phyloP scores from a whole-genome alignment of 2,329 filamentous ascomycete species.

The Fusarium falciforme region DNA sequence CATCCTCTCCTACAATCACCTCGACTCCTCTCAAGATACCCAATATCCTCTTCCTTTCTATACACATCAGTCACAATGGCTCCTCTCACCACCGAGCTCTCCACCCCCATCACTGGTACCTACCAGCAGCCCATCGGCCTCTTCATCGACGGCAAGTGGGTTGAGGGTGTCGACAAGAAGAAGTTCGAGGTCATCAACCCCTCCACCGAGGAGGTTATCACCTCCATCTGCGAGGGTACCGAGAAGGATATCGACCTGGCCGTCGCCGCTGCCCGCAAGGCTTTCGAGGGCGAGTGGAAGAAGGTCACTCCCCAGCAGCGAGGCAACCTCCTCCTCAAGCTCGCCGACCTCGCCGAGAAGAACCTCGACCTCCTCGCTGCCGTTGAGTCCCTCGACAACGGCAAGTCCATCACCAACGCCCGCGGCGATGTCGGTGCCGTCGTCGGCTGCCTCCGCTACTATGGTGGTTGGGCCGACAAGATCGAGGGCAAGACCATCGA shows the following conservation, averaged over 20 bases:
- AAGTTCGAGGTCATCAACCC: constrained; percentile 95
- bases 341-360: constrained; percentile 84
- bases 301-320: constrained; percentile 77
- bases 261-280: constrained; percentile 85
- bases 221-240: constrained; percentile 83
- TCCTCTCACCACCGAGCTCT: constrained; percentile 67
- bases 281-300: constrained; percentile 81
- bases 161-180: constrained; percentile 82
- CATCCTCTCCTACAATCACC: constrained; percentile 28
- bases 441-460: constrained; percentile 77
- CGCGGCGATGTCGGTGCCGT: constrained; percentile 79
- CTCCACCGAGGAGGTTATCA: constrained; percentile 84
- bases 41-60: constrained; percentile 24
- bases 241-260: constrained; percentile 88
- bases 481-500: constrained; percentile 89
- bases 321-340: constrained; percentile 76
- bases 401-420: constrained; percentile 82
- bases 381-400: constrained; percentile 90
- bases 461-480: constrained; percentile 91
- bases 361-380: constrained; percentile 81
- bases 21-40: constrained; percentile 39
- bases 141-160: constrained; percentile 95
- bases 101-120: constrained; percentile 73
- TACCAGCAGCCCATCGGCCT: constrained; percentile 71
- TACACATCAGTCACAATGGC: constrained; percentile 36